These are phyloP conservation scores for Lactifluus pinguis DNA, from an alignment of 768 basidiomycete genomes.

Conservation along the genomic window DNA sequence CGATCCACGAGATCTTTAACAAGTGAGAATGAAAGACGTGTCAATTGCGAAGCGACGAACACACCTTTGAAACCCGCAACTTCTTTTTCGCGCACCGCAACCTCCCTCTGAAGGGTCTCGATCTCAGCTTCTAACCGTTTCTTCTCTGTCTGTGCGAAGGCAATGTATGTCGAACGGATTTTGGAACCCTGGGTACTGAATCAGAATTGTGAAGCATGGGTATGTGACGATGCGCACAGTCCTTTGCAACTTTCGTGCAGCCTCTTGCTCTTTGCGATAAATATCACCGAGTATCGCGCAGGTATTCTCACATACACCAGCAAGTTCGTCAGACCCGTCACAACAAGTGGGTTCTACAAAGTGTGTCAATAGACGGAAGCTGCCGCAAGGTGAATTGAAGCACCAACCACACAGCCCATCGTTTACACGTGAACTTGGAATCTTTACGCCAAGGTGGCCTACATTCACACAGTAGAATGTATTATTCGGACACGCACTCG, in stretches of 20 bases:
- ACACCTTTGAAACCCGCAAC: slow-evolving; percentile 64
- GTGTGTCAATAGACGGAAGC: slow-evolving; percentile 14
- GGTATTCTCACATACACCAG: slow-evolving; percentile 67
- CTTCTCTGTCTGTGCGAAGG: slow-evolving; percentile 85
- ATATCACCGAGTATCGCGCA: slow-evolving; percentile 70
- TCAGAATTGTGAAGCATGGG: not conserved
- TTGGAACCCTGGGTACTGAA: slow-evolving; percentile 62
- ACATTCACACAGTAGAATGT: slow-evolving; percentile 80
- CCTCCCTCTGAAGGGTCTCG: slow-evolving; percentile 43
- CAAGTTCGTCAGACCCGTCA: slow-evolving; percentile 88
- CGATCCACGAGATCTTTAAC: slow-evolving; percentile 66
- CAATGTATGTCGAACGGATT: slow-evolving; percentile 81
- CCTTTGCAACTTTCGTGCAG: slow-evolving; percentile 67
- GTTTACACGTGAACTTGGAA: slow-evolving; percentile 75
- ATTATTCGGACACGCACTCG: slow-evolving; percentile 70
- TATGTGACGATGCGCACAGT: slow-evolving; percentile 43
- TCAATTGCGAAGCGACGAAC: not conserved
- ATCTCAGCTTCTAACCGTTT: slow-evolving; percentile 64
- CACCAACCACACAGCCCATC: slow-evolving; percentile 88
- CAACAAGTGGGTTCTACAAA: slow-evolving; percentile 79
- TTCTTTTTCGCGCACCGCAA: slow-evolving; percentile 58
- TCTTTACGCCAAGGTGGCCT: slow-evolving; percentile 76
- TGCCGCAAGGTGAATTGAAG: not conserved
- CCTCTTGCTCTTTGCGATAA: slow-evolving; percentile 58
- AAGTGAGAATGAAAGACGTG: slow-evolving; percentile 1